A percentile compares a stretch with the other conserved stretches of the same genome.
These are phyloP conservation scores for Calonectria naviculata DNA, from an alignment of 2,329 filamentous ascomycete species.

Conservation along the genomic window DNA sequence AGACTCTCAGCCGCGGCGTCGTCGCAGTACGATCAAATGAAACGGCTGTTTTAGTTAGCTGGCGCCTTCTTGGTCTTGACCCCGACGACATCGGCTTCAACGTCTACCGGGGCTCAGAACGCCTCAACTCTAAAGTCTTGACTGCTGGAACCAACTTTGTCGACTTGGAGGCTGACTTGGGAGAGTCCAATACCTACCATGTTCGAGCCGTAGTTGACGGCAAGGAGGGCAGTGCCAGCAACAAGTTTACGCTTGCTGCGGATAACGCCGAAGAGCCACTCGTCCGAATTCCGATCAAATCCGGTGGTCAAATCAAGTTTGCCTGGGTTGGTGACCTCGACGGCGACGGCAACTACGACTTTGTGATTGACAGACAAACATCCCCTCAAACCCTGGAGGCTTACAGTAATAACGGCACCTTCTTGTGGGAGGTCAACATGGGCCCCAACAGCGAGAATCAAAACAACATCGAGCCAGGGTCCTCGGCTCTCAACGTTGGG, in stretches of 20 bases:
- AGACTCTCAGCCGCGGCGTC: slow-evolving; percentile 32
- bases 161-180: slow-evolving; percentile 21
- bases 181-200: slow-evolving; percentile 30
- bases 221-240: slow-evolving; percentile 19
- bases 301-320: slow-evolving; percentile 32
- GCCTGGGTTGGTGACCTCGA: slow-evolving; percentile 39
- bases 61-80: slow-evolving; percentile 37
- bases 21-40: slow-evolving; percentile 34
- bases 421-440: slow-evolving; percentile 34
- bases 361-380: slow-evolving; percentile 33
- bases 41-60: slow-evolving; percentile 25
- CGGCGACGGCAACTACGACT: slow-evolving; percentile 37
- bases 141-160: slow-evolving; percentile 34
- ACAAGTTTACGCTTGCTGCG: slow-evolving; percentile 25
- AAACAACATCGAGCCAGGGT: slow-evolving; percentile 33
- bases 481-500: slow-evolving; percentile 30
- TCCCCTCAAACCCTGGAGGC: slow-evolving; percentile 26
- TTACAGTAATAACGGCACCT: slow-evolving; percentile 28
- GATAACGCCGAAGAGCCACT: slow-evolving; percentile 15
- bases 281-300: slow-evolving; percentile 30
- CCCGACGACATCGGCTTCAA: slow-evolving; percentile 34
- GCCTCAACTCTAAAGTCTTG: slow-evolving; percentile 27
- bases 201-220: slow-evolving; percentile 29
- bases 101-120: slow-evolving; percentile 27
- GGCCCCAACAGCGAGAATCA: slow-evolving; percentile 35